Conservation (phyloP, 352 stramenopile genomes). For the Phytophthora quininea region DNA sequence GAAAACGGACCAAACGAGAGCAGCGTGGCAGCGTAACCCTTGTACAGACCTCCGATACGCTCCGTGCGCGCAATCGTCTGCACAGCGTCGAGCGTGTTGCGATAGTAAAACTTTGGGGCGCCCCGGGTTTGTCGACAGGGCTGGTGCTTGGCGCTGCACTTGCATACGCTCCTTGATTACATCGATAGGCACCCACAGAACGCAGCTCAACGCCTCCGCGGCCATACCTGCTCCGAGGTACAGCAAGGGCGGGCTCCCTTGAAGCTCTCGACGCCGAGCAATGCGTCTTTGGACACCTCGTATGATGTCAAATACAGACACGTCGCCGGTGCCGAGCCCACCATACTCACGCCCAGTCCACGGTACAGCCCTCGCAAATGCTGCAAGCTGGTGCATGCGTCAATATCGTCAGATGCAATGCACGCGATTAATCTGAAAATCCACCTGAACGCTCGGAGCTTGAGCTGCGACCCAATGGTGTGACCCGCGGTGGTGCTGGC, state of each 20-base stretch:
- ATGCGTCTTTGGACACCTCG: conserved; percentile 83
- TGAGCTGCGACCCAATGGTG: conserved; percentile 50
- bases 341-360: conserved; percentile 94
- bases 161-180: conserved; percentile 99
- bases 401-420: not conserved
- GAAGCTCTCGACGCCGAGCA: conserved; percentile 52
- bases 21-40: conserved; percentile 94
- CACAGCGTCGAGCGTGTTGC: conserved; percentile 90
- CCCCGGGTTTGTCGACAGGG: not conserved
- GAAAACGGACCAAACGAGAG: conserved; percentile 98
- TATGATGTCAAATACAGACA: conserved; percentile 98
- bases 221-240: conserved; percentile 79
- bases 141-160: conserved; percentile 75
- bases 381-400: conserved; percentile 25
- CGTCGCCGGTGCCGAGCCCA: conserved; percentile 95
- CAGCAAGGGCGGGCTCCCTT: conserved; percentile 57
- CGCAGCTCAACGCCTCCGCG: conserved; percentile 88
- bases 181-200: conserved; percentile 99
- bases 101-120: conserved; percentile 81
- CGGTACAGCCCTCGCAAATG: conserved; percentile 93
- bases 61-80: conserved; percentile 91
- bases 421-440: not conserved
- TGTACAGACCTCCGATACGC: conserved; percentile 93
- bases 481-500: conserved; percentile 41
- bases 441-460: conserved; percentile 56